Percentiles rank a stretch among this genome's conserved stretches.
phyloP scores from a whole-genome alignment of 176 grass and related monocot species.

The Metroxylon sagu region DNA sequence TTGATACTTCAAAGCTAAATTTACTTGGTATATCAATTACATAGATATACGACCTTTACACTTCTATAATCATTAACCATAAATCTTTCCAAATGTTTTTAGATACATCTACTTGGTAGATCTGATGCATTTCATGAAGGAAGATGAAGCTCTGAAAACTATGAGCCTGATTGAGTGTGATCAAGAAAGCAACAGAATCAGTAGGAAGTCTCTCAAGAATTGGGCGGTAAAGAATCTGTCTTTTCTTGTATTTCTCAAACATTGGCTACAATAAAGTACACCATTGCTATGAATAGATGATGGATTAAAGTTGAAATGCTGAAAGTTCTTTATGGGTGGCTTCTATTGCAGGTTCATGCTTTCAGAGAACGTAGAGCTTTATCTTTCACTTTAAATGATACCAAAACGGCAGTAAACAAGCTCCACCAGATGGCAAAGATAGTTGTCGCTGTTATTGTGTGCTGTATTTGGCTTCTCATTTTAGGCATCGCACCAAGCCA shows the following conservation, averaged over 20 bases:
- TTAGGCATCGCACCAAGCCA: conserved; percentile 59
- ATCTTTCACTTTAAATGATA: conserved; percentile 86
- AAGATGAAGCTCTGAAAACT: conserved; percentile 63
- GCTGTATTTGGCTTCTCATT: conserved; percentile 66
- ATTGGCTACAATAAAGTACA: no score
- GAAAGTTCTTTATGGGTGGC: not conserved
- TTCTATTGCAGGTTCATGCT: conserved; percentile 52
- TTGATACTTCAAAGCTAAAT: no score
- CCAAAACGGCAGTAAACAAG: conserved; percentile 91
- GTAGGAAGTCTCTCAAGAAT: conserved; percentile 82
- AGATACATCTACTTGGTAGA: conserved; percentile 85
- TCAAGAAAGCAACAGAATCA: conserved; percentile 56
- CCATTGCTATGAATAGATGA: no score
- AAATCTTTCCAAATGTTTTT: no score
- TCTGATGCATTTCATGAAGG: conserved; percentile 76
- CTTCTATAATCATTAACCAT: no score
- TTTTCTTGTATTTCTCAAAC: not conserved
- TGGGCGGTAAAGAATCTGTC: conserved; percentile 52
- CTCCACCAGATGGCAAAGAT: conserved; percentile 94
- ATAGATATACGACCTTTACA: no score
- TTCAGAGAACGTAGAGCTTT: conserved; percentile 90
- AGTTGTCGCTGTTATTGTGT: conserved; percentile 40
- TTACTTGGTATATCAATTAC: no score
- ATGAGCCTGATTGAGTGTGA: conserved; percentile 80
- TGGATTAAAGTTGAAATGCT: no score